phyloP scores from a whole-genome alignment of 2,329 filamentous ascomycete genomes.

The Colletotrichum sansevieriae region DNA sequence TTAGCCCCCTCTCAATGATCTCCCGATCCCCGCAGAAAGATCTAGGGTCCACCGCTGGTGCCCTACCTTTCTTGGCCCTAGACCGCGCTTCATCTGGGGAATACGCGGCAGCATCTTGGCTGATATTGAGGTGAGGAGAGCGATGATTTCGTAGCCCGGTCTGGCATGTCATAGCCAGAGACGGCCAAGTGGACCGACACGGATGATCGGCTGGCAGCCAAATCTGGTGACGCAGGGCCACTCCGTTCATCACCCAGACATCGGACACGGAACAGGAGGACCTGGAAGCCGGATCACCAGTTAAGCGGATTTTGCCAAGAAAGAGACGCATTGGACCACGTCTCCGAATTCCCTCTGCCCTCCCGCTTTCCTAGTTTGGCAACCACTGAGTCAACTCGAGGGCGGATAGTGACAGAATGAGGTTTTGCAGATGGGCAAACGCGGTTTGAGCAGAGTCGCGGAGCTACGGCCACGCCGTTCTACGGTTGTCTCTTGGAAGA shows the following conservation, averaged over 20 bases:
- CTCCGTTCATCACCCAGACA: constrained; percentile 20
- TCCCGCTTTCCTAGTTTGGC: constrained; percentile 7
- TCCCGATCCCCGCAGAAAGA: constrained; percentile 12
- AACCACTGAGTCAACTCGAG: constrained; percentile 18
- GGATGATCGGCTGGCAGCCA: constrained; percentile 24
- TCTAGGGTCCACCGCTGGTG: not conserved
- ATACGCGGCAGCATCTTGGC: constrained; percentile 18
- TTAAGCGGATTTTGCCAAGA: constrained; percentile 17
- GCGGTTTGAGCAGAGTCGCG: constrained; percentile 20
- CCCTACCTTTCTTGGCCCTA: not conserved
- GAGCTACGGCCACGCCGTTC: not conserved
- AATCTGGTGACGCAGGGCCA: constrained; percentile 12
- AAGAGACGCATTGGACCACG: constrained; percentile 1
- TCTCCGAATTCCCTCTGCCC: not conserved
- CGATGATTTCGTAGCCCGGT: constrained; percentile 3
- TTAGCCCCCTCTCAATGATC: constrained; percentile 6
- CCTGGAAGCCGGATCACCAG: constrained; percentile 6
- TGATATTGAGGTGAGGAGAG: not conserved
- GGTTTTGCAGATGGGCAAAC: constrained; percentile 26
- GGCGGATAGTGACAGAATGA: not conserved
- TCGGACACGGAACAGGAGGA: constrained; percentile 12
- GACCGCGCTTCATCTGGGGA: not conserved
- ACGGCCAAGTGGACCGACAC: not conserved
- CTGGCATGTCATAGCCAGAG: not conserved
- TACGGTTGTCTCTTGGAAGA: not conserved